Base-by-base conservation (phyloP, 1,139 yeast genomes). In the Hansenula anomala region DNA sequence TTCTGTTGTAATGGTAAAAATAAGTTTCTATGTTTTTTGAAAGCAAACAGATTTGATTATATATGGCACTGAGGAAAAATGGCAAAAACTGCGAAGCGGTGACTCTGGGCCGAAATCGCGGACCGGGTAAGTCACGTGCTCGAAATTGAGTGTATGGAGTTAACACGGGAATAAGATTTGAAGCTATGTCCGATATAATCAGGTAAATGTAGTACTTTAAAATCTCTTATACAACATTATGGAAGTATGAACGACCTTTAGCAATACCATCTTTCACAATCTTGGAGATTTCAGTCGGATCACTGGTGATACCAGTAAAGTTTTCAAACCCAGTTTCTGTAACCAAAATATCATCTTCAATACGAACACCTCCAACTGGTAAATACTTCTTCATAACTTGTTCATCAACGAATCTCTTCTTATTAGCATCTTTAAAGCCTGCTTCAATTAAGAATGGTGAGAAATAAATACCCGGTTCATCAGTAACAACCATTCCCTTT, bases 401-500 rank as follows among this genome's bases (percentile, higher is more conserved):
- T 48, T 63, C 61, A 56, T 88, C 71, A 44, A 92, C 81, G 60
- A 66, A 87, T 54, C 78, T 78, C 30, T 68, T 55, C 52, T 78
- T 77, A 28, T 67, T 64, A 3, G 78, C 75, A 48, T 80, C 75
- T 41, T 76, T 67, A 50, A 85, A 64, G 4, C 77, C 75, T 28
- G 82, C 78, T 42, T 84, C 78, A 38, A 92, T 69, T 55, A 90
- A 67, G 54, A 80, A 86, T 29, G 90, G 87, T 37, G 92, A 85
- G 63, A 92, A 92, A 61, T 92, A 92, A 47, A 84, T 73, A 29
- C 98, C 98, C 5, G 98, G 98, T 60, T 92, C 98, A 50, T 90
- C 88, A 1, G 98, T 92, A 6, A 92, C 74, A 20, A 86, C 92
- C 95, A 90, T 88, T 14, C 87, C 85, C 37, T 70, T 69, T 59